Conservation (phyloP, 129 eudicot species). For the Calendula officinalis region DNA sequence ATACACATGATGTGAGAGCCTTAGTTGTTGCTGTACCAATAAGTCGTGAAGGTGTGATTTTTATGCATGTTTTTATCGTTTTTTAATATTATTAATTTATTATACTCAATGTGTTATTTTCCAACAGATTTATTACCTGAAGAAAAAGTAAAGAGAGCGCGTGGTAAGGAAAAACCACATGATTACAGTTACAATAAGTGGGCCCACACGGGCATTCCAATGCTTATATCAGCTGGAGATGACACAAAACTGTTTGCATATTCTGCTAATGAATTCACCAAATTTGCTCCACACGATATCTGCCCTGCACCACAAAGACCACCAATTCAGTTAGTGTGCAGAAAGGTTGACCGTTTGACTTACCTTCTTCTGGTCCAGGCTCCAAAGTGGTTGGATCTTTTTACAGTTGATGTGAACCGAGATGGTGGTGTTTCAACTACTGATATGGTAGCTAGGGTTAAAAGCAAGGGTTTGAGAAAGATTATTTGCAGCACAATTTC, state of each 20-base stretch:
- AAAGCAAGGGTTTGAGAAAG: constrained; percentile 61
- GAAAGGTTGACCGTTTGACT: constrained; percentile 43
- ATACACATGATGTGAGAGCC: constrained; percentile 90
- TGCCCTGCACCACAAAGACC: constrained; percentile 96
- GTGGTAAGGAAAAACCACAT: constrained; percentile 55
- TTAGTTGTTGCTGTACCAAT: constrained; percentile 86
- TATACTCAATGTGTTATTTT: background rate
- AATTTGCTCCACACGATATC: constrained; percentile 83
- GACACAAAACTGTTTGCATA: constrained; percentile 94
- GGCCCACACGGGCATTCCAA: constrained; percentile 92
- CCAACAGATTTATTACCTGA: constrained; percentile 49
- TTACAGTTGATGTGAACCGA: constrained; percentile 40
- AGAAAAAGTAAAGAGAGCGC: constrained; percentile 56
- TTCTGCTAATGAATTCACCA: constrained; percentile 75
- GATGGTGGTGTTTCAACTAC: constrained; percentile 51
- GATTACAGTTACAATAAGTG: constrained; percentile 85
- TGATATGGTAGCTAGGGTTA: constrained; percentile 60
- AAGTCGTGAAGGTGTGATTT: constrained; percentile 64
- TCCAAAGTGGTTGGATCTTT: constrained; percentile 53
- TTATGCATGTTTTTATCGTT: background rate
- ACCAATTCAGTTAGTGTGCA: constrained; percentile 56
- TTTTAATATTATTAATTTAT: background rate
- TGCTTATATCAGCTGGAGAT: constrained; percentile 98
- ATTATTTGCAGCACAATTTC: constrained; percentile 80
- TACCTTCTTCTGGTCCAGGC: constrained; percentile 82